Base-by-base conservation (phyloP, 495 filamentous ascomycete genomes). In the Schizothecium vesticola region DNA sequence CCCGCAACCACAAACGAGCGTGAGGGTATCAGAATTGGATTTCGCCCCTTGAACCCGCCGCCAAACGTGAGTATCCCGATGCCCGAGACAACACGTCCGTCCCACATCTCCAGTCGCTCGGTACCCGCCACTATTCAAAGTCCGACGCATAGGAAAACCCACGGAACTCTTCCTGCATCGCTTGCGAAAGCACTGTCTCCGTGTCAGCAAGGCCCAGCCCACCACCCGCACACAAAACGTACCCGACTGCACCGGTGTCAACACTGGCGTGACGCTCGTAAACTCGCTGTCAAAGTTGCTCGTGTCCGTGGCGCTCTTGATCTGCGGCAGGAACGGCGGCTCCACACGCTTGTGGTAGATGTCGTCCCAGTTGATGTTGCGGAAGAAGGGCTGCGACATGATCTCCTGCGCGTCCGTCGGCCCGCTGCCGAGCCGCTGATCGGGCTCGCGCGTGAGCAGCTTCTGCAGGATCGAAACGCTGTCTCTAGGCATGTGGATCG, bases 141-240 rank as follows among this genome's bases (percentile, higher is more conserved):
- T 85, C 82, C 21, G 80, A 80, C 23, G 82, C 83, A 70, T 99
- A 99, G 13, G 96, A 98, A 84, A 99, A 99, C 70, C 95, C 95
- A 59, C 95, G 90, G 91, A 99, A 99, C 78, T 99, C 93, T 82
- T 99, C 95, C 82, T 99, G 95, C 96, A 98, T 98, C 22, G 93
- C 91, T 84, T 97, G 94, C 11, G 96, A 95, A 61, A 99, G 87
- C 28, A 99, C 95, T 97, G 73, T 43, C 69, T 63, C 13, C 60
- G 2, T 24, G 51, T 69, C 8, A 62, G 28, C 21, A 58, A 16
- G 33, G 26, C 9, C 36, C n/a, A 28, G 11, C 25, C 7, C 55
- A 22, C 21, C 31, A 64, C 19, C n/a, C 26, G 1, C 13, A 68
- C 63, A 55, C 0, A 25, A 63, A 10, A 51, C 91, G 83, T 91